Evolutionary conservation across 805 yeast genomes (phyloP).

Genomic region (Saturnispora silvae): DNA sequence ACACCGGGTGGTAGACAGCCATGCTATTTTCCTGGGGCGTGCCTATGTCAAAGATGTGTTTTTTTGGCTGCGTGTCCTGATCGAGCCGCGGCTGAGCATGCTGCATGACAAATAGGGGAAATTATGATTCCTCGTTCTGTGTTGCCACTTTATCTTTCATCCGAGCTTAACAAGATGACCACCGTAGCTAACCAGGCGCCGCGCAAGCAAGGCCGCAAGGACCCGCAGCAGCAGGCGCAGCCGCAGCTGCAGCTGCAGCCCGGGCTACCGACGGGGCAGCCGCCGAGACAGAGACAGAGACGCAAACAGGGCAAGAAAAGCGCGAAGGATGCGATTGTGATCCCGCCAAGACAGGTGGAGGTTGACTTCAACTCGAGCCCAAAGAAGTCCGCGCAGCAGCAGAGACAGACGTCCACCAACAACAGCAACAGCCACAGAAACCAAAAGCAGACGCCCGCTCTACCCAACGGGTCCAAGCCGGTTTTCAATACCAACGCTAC

Average conservation of each 20-base stretch:
- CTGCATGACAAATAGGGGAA: too few species aligned
- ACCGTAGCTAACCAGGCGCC: not conserved
- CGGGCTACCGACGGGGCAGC: too few species aligned
- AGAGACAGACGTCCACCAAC: not conserved
- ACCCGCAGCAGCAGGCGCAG: not conserved
- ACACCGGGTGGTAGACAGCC: too few species aligned
- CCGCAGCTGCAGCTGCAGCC: too few species aligned
- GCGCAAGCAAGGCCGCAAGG: constrained; percentile 3
- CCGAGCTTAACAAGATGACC: not conserved
- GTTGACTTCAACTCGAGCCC: constrained; percentile 11
- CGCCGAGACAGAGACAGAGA: too few species aligned
- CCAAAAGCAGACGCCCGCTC: constrained; percentile 8
- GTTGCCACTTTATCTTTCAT: too few species aligned
- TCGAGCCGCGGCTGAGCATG: too few species aligned
- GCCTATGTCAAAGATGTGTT: too few species aligned
- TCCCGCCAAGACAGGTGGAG: constrained; percentile 25
- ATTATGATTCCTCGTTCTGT: too few species aligned
- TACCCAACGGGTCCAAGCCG: constrained; percentile 14
- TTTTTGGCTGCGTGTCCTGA: too few species aligned
- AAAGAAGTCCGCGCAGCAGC: constrained; percentile 6
- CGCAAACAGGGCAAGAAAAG: not conserved
- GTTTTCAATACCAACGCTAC: constrained; percentile 8
- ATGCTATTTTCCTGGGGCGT: too few species aligned
- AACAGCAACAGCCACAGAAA: constrained; percentile 9
- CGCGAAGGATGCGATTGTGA: constrained; percentile 10